These are phyloP conservation scores for Scheffersomyces cryptocercus DNA, from an alignment of 1,139 yeast species.

Conservation along the genomic window DNA sequence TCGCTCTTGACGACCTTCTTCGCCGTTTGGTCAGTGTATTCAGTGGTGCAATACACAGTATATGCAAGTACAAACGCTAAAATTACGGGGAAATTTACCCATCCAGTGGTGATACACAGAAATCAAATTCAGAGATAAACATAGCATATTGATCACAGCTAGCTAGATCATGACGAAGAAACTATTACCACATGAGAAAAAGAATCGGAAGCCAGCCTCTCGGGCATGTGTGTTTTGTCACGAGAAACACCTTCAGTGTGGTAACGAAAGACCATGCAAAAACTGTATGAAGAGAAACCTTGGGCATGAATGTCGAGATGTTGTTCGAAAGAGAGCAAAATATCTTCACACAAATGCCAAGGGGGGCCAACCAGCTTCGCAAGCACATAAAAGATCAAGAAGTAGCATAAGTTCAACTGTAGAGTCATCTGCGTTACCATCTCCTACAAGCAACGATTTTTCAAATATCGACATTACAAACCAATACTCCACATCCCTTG, in stretches of 20 bases:
- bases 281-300: conserved; percentile 65
- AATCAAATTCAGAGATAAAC: too few species aligned
- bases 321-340: conserved; percentile 58
- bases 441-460: background rate
- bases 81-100: too few species aligned
- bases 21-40: too few species aligned
- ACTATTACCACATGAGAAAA: conserved; percentile 54
- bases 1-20: too few species aligned
- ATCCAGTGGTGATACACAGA: too few species aligned
- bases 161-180: conserved; percentile 54
- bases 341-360: conserved; percentile 23
- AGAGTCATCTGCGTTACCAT: background rate
- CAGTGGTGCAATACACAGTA: too few species aligned
- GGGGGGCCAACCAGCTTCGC: conserved; percentile 6
- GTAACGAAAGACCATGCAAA: conserved; percentile 61
- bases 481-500: too few species aligned
- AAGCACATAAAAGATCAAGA: background rate
- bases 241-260: conserved; percentile 68
- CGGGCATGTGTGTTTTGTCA: conserved; percentile 75
- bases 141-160: too few species aligned
- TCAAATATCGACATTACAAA: too few species aligned
- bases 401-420: conserved; percentile 1
- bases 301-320: conserved; percentile 57
- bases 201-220: conserved; percentile 57
- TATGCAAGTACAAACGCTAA: too few species aligned